A percentile compares a stretch with the other conserved stretches of the same genome.
These are phyloP conservation scores for Multifurca ochricompacta DNA, from an alignment of 768 basidiomycete species.

Conservation along the genomic window DNA sequence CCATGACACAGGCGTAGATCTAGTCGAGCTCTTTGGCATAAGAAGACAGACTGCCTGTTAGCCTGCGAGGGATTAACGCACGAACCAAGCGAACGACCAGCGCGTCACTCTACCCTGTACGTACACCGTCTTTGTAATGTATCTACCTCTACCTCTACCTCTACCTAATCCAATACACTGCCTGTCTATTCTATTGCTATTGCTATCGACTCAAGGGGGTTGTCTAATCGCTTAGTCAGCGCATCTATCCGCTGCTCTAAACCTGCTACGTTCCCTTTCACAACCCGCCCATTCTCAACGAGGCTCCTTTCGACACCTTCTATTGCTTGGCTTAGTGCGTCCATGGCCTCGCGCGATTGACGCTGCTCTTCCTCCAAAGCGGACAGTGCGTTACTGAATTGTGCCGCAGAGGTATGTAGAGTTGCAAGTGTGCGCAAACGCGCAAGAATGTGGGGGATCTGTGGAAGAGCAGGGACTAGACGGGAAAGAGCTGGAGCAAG, in stretches of 20 bases:
- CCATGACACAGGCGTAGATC: slow-evolving; percentile 6
- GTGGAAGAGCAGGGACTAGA: slow-evolving; percentile 64
- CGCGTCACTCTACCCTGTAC: slow-evolving; percentile 1
- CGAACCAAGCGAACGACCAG: background rate
- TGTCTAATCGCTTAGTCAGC: slow-evolving; percentile 38
- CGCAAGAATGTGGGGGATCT: slow-evolving; percentile 84
- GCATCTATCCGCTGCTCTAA: slow-evolving; percentile 53
- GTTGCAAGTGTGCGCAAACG: slow-evolving; percentile 78
- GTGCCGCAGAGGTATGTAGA: slow-evolving; percentile 74
- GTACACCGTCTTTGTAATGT: no score
- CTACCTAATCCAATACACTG: no score
- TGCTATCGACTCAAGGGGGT: no score
- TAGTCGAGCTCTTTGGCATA: slow-evolving; percentile 19
- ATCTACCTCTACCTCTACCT: no score
- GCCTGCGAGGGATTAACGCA: background rate
- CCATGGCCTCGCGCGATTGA: slow-evolving; percentile 51
- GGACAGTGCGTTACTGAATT: slow-evolving; percentile 62
- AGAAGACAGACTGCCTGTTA: slow-evolving; percentile 2
- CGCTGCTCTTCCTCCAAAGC: slow-evolving; percentile 68
- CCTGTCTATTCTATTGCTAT: no score
- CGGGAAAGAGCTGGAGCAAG: slow-evolving; percentile 62
- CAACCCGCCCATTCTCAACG: slow-evolving; percentile 59
- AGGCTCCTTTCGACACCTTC: slow-evolving; percentile 68
- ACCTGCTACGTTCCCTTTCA: slow-evolving; percentile 65
- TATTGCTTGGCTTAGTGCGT: slow-evolving; percentile 63